Percentiles rank a stretch among this genome's conserved stretches.
Conservation (phyloP, 768 basidiomycete species). For the Auriculariales sp. region DNA sequence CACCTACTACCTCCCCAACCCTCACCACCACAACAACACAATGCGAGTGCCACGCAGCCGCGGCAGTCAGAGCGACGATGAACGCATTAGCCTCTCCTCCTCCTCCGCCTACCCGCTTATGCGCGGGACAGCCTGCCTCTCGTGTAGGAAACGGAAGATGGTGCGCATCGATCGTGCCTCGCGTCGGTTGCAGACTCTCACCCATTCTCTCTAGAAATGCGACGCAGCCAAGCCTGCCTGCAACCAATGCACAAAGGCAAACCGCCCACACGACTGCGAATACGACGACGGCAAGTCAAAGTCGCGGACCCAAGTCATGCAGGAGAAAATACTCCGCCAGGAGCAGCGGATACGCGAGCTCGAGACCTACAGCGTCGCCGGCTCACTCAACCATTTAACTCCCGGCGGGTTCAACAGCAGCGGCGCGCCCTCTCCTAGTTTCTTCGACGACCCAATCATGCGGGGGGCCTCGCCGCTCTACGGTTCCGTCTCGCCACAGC, state of each 20-base stretch:
- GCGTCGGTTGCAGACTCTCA: constrained; percentile 5
- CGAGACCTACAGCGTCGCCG: constrained; percentile 14
- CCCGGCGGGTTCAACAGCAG: constrained; percentile 10
- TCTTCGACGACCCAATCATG: not conserved
- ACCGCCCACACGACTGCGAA: constrained; percentile 60
- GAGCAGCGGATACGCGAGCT: constrained; percentile 57
- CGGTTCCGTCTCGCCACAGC: not conserved
- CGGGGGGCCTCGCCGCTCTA: not conserved
- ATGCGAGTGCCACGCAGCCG: too few relatives aligned
- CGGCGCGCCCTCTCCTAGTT: constrained; percentile 5
- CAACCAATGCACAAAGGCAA: constrained; percentile 63
- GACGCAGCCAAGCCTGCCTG: constrained; percentile 67
- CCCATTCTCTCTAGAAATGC: constrained; percentile 39
- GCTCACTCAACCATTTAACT: constrained; percentile 15
- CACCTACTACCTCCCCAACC: too few relatives aligned
- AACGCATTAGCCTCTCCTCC: too few relatives aligned
- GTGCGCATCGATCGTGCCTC: constrained; percentile 17
- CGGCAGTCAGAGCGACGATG: too few relatives aligned
- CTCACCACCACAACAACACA: too few relatives aligned
- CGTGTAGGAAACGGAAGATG: constrained; percentile 54
- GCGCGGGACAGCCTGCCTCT: constrained; percentile 3
- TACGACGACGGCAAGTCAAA: constrained; percentile 80
- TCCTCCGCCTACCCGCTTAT: not conserved
- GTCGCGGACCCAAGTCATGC: constrained; percentile 63
- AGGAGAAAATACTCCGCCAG: constrained; percentile 60